Evolutionary conservation across 2,329 filamentous ascomycete genomes (phyloP), one percentile per base, ranked within the genome.

Genomic region (Fonsecaea multimorphosa): DNA sequence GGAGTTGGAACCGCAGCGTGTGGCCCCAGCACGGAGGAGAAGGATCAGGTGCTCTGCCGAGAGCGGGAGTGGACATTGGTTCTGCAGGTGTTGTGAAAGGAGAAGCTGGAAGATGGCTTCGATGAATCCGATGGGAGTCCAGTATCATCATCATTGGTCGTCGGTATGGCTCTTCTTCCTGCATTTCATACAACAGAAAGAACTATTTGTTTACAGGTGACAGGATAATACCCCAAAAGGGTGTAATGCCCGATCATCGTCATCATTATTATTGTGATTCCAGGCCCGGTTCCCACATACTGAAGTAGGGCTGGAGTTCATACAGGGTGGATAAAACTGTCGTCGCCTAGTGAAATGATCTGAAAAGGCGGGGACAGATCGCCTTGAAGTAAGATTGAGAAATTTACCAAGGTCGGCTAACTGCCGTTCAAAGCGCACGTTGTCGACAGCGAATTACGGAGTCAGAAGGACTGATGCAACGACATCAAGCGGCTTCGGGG

Each of bases 1-100:
- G 76, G 76, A 1, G 58, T 77, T 2, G 76, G 76, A 2, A 76
- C 73, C 14, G 70, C 40, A 2, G 68, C 66, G 14, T 71, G 70
- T 62, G 70, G 70, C 12, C 70, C 70, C 12, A 59, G 64, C 19
- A 68, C 68, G 2, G 44, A 66, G 52, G 59, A 70, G 27, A 56
- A 61, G n/a, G 66, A 70, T 40, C 62, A 68, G 55, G 66, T 68
- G 31, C 27, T 55, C 29, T 64, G 66, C 57, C 56, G 52, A 11
- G 44, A 51, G 27, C 55, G 52, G 40, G 53, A 51, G 52, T 63
- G 59, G 64, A 58, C 57, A 12, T 59, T 68, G 27, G 34, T 51
- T 19, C 31, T 70, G 24, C 53, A 59, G 16, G 58, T 63, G 16
- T 32, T 53, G 31, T 58, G 34, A 57, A 29, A 4, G 44, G 2